phyloP scores from a whole-genome alignment of 2,329 filamentous ascomycete genomes.

The Macrophomina tecta region DNA sequence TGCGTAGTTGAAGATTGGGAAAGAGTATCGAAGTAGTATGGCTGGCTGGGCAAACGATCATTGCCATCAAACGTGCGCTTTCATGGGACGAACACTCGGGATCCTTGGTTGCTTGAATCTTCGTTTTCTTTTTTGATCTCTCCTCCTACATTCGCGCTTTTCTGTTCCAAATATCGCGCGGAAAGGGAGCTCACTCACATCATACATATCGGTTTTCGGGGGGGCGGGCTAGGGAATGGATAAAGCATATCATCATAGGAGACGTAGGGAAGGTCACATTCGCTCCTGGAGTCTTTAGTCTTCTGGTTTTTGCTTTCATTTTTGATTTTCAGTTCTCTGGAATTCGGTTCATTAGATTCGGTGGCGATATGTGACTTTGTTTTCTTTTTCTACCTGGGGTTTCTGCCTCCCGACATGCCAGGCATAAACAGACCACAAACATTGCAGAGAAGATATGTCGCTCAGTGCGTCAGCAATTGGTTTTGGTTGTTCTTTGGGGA shows the following conservation, averaged over 20 bases:
- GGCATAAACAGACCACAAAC: no score
- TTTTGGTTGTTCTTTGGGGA: background rate
- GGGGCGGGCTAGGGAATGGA: background rate
- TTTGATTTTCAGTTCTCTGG: background rate
- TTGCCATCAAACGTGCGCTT: background rate
- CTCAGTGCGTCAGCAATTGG: background rate
- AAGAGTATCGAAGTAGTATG: background rate
- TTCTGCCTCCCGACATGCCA: no score
- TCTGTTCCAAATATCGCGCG: no score
- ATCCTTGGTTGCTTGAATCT: background rate
- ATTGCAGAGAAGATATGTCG: background rate
- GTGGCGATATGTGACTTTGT: background rate
- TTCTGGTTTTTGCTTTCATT: background rate
- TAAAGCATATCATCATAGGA: slow-evolving; percentile 1
- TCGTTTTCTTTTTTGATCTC: background rate
- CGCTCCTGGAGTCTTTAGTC: background rate
- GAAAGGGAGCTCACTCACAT: background rate
- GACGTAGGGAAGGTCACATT: slow-evolving; percentile 8
- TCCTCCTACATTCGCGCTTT: no score
- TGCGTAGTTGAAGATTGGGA: slow-evolving; percentile 33
- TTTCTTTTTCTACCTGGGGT: background rate
- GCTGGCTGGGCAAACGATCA: background rate
- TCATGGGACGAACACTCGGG: slow-evolving; percentile 5
- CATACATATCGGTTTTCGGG: slow-evolving; percentile 3
- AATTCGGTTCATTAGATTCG: background rate